Evolutionary conservation across 257 asterid species (phyloP), one percentile per base, ranked within the genome.

Genomic region (Solanum virginianum): DNA sequence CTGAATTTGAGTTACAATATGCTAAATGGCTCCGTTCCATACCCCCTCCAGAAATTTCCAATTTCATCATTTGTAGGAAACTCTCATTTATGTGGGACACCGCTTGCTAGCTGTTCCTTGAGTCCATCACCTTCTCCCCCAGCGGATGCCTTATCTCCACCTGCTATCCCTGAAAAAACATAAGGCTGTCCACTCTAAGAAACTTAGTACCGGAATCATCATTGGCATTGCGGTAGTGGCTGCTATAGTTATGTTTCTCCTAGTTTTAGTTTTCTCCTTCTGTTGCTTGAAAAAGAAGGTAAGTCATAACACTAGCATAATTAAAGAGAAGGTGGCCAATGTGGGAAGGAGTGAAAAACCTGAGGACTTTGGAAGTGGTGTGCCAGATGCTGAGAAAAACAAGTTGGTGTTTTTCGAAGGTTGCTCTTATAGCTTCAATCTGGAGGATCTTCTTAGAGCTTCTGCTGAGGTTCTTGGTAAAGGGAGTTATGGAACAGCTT

Each of bases 391-490:
- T 4, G 99, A 95, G 90, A 97, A 95, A 85, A 93, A 94, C 88
- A 97, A 93, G 88, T 90, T 97, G 63, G 92, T 90, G 7, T 96
- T 97, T 69, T 92, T 95, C 14, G 96, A 93, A 80, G 96, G 99
- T 20, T 88, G 94, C 85, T 88, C 94, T 10, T 87, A 90, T 26
- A 90, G 85, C 92, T 95, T 95, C 43, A 93, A 97, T 89, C 92
- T 97, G 1, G 99, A 97, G 89, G 99, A 97, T 83, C 85, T 97
- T 90, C 85, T 97, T 6, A 94, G 99, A 81, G 98, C 99, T 11
- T 97, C 99, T 5, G 99, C 99, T 5, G 98, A 97, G 83, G 98
- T 97, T 86, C 98, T 97, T 24, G 99, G 99, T 4, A 97, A 95
- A 80, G 98, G 99, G 22, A 94, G 91, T 47, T 91, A 89, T 45